These are phyloP conservation scores for Ensete ventricosum DNA, from an alignment of 176 grass and related monocot genomes.

Conservation along the genomic window DNA sequence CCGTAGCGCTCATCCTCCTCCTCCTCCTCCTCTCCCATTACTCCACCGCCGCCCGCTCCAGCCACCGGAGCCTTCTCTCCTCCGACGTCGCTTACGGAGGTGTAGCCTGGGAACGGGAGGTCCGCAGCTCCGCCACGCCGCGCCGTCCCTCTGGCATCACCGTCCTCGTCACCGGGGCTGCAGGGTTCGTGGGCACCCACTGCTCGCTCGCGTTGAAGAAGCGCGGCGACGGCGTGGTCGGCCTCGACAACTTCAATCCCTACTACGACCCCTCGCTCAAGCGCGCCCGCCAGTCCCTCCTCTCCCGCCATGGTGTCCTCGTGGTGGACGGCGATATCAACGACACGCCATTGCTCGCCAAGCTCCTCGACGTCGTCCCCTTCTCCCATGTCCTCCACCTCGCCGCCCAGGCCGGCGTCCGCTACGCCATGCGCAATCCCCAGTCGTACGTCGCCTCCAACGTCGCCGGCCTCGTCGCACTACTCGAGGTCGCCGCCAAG, in stretches of 20 bases:
- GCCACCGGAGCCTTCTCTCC: slow-evolving; percentile 57
- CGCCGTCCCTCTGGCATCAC: slow-evolving; percentile 29
- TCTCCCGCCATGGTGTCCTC: slow-evolving; percentile 39
- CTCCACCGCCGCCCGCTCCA: slow-evolving; percentile 1
- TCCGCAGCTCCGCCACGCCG: slow-evolving; percentile 37
- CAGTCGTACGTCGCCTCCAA: slow-evolving; percentile 90
- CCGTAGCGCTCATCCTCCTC: slow-evolving; percentile 43
- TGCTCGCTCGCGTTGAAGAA: slow-evolving; percentile 61
- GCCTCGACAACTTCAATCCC: slow-evolving; percentile 83
- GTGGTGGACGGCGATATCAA: slow-evolving; percentile 85
- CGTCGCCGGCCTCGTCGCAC: slow-evolving; percentile 63
- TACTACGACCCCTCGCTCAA: slow-evolving; percentile 87
- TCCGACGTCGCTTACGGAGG: slow-evolving; percentile 26
- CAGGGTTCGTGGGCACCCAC: slow-evolving; percentile 65
- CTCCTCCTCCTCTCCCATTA: slow-evolving; percentile 44
- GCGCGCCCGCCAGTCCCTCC: slow-evolving; percentile 52
- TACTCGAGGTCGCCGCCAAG: slow-evolving; percentile 64
- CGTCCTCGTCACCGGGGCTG: slow-evolving; percentile 69
- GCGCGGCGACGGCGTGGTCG: slow-evolving; percentile 74
- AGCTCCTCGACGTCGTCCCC: slow-evolving; percentile 47
- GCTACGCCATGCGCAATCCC: slow-evolving; percentile 74
- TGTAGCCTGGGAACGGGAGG: slow-evolving; percentile 42
- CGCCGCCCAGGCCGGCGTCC: slow-evolving; percentile 81
- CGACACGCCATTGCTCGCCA: slow-evolving; percentile 33
- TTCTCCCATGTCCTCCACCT: slow-evolving; percentile 91